phyloP scores from a whole-genome alignment of 352 stramenopile genomes.

The Globisporangium radiosum region DNA sequence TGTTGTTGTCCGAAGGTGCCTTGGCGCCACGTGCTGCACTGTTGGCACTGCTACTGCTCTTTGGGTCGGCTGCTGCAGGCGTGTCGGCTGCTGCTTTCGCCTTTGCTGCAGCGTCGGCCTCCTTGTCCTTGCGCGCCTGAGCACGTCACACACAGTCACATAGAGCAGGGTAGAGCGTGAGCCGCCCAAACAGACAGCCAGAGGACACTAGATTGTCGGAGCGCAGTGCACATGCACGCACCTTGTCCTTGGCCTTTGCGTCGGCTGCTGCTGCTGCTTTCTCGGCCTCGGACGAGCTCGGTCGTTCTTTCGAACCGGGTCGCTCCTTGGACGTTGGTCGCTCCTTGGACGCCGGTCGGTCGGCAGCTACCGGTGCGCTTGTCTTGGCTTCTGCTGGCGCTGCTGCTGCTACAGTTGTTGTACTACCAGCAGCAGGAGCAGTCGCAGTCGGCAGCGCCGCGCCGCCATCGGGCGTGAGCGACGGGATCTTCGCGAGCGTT shows the following conservation, averaged over 20 bases:
- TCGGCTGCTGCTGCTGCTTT: constrained; percentile 42
- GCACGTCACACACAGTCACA: not conserved
- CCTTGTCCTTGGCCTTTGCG: constrained; percentile 44
- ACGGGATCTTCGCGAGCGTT: constrained; percentile 58
- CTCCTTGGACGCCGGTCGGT: constrained; percentile 35
- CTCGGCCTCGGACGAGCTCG: constrained; percentile 23
- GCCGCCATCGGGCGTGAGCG: constrained; percentile 44
- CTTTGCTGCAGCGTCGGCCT: constrained; percentile 15
- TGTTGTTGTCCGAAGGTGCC: constrained; percentile 34
- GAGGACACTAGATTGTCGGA: not conserved
- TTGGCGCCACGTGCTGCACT: constrained; percentile 20
- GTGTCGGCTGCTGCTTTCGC: constrained; percentile 14
- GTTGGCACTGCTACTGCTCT: constrained; percentile 24
- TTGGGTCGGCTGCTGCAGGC: constrained; percentile 12
- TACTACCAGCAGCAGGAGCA: no score
- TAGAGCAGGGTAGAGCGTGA: not conserved
- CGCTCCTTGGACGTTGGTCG: constrained; percentile 40
- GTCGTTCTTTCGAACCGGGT: not conserved
- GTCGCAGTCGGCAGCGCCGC: constrained; percentile 7
- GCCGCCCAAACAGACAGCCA: not conserved
- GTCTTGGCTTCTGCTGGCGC: constrained; percentile 20
- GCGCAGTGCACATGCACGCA: not conserved
- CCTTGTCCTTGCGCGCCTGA: constrained; percentile 27
- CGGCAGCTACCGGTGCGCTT: constrained; percentile 6
- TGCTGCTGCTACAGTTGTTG: not conserved